Evolutionary conservation across 169 alveolate species (phyloP).

Genomic region (Cryptosporidium baileyi): DNA sequence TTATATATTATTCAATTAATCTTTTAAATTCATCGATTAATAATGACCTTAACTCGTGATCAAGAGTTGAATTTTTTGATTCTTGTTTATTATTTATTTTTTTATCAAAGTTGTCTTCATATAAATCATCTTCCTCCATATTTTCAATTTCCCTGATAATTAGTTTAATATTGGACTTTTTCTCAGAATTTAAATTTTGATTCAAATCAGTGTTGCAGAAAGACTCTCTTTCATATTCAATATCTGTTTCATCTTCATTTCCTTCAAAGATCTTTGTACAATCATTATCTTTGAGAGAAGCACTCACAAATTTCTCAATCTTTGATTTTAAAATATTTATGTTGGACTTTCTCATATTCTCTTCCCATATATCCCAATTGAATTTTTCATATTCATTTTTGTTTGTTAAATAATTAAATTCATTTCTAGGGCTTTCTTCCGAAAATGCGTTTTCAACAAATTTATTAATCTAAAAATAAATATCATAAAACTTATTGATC

Average conservation of each 20-base stretch:
- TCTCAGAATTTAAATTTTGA: background rate
- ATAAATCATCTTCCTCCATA: background rate
- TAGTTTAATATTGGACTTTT: too few relatives aligned
- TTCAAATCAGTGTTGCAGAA: too few relatives aligned
- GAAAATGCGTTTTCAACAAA: background rate
- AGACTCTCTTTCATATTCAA: background rate
- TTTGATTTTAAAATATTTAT: background rate
- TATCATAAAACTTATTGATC: background rate
- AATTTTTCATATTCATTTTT: too few relatives aligned
- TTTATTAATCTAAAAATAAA: background rate
- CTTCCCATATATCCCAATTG: conserved; percentile 24
- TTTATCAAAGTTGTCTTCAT: background rate
- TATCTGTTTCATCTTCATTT: background rate
- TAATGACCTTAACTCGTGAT: background rate
- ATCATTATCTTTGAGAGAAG: background rate
- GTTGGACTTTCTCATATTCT: background rate
- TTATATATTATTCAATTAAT: background rate
- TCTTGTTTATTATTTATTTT: background rate
- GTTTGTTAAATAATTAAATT: background rate
- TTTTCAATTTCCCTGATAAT: background rate
- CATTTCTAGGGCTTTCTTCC: background rate
- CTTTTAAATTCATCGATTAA: background rate
- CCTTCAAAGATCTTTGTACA: background rate
- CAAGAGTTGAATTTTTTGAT: background rate
- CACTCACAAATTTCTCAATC: background rate